Percentiles rank a stretch among this genome's conserved stretches.
Evolutionary conservation across 2,329 filamentous ascomycete genomes (phyloP).

Genomic region (Beauveria caledonica): DNA sequence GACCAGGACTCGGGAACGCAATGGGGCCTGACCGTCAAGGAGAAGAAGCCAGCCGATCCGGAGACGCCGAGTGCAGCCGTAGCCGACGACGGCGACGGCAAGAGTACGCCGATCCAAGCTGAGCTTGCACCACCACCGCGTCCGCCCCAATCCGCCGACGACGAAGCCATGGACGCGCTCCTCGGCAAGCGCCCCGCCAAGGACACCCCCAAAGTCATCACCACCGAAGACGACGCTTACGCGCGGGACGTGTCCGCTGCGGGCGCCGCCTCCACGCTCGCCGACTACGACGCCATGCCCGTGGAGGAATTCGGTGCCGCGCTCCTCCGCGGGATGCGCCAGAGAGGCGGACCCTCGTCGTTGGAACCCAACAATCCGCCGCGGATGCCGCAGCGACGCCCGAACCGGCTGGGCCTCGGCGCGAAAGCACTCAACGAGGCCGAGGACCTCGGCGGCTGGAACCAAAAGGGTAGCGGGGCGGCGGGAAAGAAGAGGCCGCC

Average conservation of each 20-base stretch:
- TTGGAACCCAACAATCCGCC: conserved; percentile 50
- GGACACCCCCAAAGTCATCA: conserved; percentile 41
- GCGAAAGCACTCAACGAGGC: conserved; percentile 69
- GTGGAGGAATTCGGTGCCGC: conserved; percentile 93
- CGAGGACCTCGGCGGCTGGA: conserved; percentile 73
- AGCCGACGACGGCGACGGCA: conserved; percentile 4
- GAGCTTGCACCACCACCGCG: not conserved
- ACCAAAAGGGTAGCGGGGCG: conserved; percentile 49
- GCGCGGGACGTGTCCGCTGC: conserved; percentile 60
- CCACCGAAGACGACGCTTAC: conserved; percentile 60
- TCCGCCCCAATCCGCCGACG: conserved; percentile 26
- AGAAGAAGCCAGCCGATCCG: conserved; percentile 21
- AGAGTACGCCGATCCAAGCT: not conserved
- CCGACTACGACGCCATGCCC: conserved; percentile 80
- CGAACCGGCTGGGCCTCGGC: conserved; percentile 79
- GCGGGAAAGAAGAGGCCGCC: conserved; percentile 27
- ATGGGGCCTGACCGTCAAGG: conserved; percentile 43
- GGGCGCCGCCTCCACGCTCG: conserved; percentile 67
- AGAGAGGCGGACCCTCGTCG: conserved; percentile 58
- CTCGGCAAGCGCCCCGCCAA: conserved; percentile 43
- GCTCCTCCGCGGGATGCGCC: conserved; percentile 86
- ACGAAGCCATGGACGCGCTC: conserved; percentile 58
- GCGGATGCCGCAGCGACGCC: conserved; percentile 54
- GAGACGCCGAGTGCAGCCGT: not conserved
- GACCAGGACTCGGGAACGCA: conserved; percentile 47